Conservation (phyloP, 2,329 filamentous ascomycete genomes). For the Chalara sp. region DNA sequence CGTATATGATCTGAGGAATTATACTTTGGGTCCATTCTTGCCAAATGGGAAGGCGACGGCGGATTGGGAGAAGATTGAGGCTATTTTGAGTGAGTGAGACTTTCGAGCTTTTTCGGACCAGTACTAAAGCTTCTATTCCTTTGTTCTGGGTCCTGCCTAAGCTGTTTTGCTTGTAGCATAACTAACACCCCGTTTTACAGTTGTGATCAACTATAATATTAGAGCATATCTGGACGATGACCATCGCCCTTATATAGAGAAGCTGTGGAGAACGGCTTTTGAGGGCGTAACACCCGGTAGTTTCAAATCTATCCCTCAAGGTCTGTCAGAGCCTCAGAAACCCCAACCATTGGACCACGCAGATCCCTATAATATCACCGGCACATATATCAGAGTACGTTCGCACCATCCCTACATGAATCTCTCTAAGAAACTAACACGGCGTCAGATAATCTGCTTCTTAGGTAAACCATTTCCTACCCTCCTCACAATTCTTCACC, state of each 20-base stretch:
- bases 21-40: conserved; percentile 56
- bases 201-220: conserved; percentile 44
- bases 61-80: conserved; percentile 78
- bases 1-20: conserved; percentile 69
- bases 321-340: not conserved
- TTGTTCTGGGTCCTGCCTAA: no score
- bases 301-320: conserved; percentile 1
- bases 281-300: conserved; percentile 4
- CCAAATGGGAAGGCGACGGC: conserved; percentile 54
- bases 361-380: conserved; percentile 44
- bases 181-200: not conserved
- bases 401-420: not conserved
- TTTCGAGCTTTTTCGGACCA: not conserved
- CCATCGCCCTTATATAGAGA: conserved; percentile 22
- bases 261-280: conserved; percentile 6
- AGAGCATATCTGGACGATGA: conserved; percentile 51
- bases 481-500: conserved; percentile 47
- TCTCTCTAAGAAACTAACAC: not conserved
- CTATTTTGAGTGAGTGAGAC: conserved; percentile 50
- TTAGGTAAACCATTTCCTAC: not conserved
- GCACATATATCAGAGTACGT: conserved; percentile 61
- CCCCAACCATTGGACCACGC: conserved; percentile 1
- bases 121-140: not conserved
- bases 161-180: no score
- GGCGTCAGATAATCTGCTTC: conserved; percentile 28